Conservation (phyloP, 768 basidiomycete species). For the Bullera alba region DNA sequence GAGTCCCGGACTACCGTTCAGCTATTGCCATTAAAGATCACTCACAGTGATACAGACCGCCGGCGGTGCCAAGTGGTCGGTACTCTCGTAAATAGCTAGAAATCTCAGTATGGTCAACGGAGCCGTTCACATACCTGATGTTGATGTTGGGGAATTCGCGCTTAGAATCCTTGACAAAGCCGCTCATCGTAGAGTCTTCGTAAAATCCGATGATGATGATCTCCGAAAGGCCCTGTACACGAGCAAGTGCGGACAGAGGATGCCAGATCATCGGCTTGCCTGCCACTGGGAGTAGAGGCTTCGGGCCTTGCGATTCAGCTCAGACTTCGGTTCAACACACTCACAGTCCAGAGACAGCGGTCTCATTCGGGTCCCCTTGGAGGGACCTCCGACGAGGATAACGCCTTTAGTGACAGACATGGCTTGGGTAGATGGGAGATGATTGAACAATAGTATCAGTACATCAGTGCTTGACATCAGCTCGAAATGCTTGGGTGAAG, state of each 20-base stretch:
- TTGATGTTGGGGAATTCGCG: slow-evolving; percentile 49
- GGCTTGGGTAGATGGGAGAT: background rate
- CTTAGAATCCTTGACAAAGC: slow-evolving; percentile 48
- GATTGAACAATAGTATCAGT: no score
- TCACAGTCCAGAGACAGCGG: slow-evolving; percentile 43
- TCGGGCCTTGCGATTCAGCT: slow-evolving; percentile 38
- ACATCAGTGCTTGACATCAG: no score
- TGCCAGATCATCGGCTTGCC: slow-evolving; percentile 51
- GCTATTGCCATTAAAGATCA: background rate
- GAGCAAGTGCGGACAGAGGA: slow-evolving; percentile 47
- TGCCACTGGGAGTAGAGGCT: slow-evolving; percentile 49
- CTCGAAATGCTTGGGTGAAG: no score
- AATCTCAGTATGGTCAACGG: background rate
- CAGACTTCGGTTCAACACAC: background rate
- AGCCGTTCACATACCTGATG: slow-evolving; percentile 29
- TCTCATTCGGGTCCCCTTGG: slow-evolving; percentile 46
- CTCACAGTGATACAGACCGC: slow-evolving; percentile 46
- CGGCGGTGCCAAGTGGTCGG: slow-evolving; percentile 49
- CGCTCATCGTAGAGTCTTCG: slow-evolving; percentile 47
- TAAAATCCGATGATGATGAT: slow-evolving; percentile 49
- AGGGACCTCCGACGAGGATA: slow-evolving; percentile 46
- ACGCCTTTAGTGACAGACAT: slow-evolving; percentile 46
- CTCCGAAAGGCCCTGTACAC: slow-evolving; percentile 46
- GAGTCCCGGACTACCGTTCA: slow-evolving; percentile 44
- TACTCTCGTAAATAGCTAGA: slow-evolving; percentile 49